Evolutionary conservation across 2,329 filamentous ascomycete species (phyloP), one percentile per base, ranked within the genome.

Genomic region (Aureobasidium sp.): DNA sequence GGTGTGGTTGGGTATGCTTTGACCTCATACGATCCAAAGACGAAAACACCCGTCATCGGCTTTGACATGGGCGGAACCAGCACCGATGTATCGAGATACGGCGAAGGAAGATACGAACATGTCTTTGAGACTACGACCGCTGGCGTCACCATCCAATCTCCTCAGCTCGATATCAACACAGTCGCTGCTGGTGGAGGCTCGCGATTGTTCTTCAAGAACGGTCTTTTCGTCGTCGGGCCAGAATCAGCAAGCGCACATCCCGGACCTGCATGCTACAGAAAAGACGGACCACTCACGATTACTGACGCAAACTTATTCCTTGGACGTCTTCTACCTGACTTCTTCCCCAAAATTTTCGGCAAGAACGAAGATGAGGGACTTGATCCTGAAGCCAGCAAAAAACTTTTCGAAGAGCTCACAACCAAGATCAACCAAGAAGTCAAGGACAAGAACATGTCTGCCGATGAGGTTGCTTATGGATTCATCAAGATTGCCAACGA

Each of bases 21-120:
- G 21, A 96, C 93, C 0, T 94, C 88, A 1, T 96, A 94, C 71
- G 92, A 96, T 65, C 81, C 87, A 0, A 79, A 87, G 54, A 94
- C 90, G 4, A 89, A 85, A 69, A 90, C 84, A 0, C 90, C 91
- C 0, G 88, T 96, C 4, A 96, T 96, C 67, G 92, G 92, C 0
- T 96, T 96, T 68, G 92, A 96, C 67, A 96, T 96, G 92, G 90
- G 90, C 38, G 92, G 92, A 11, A 96, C 92, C 0, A 92, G 87
- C 61, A 96, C 92, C 0, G 92, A 96, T 71, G 90, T 96, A 10
- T 95, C 89, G 35, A 81, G 92, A 51, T 96, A 93, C 67, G 71
- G 71, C 3, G 84, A 87, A 58, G 92, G 92, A 17, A 81, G 89
- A 59, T 93, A 95, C 68, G 92, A 96, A 67, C 92, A 96, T 68